Evolutionary conservation across 768 basidiomycete genomes (phyloP).

Genomic region (Asterophora parasitica): DNA sequence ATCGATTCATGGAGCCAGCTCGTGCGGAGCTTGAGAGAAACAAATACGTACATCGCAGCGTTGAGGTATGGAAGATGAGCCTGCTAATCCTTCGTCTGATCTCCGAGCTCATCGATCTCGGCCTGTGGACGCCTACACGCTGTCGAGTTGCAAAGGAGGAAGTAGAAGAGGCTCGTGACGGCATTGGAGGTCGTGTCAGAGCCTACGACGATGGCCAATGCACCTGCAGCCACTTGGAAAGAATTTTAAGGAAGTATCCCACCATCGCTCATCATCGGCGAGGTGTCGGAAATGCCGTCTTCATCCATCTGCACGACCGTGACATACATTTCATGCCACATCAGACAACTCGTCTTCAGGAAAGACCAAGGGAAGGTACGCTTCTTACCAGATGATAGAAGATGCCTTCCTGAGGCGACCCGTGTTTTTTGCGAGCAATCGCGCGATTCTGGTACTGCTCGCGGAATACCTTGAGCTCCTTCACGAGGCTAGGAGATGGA

Average conservation of each 20-base stretch:
- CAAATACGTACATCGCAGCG: constrained; percentile 28
- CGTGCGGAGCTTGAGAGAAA: neutral
- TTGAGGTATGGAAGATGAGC: constrained; percentile 32
- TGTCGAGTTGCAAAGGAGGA: constrained; percentile 28
- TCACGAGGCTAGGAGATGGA: constrained; percentile 30
- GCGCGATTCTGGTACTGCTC: constrained; percentile 34
- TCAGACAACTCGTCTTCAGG: neutral
- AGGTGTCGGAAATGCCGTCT: constrained; percentile 28
- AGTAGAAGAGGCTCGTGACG: constrained; percentile 29
- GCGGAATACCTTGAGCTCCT: constrained; percentile 36
- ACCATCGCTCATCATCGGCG: constrained; percentile 35
- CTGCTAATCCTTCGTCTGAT: constrained; percentile 22
- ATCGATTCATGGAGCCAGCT: neutral
- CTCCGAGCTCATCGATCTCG: constrained; percentile 29
- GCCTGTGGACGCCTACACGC: constrained; percentile 27
- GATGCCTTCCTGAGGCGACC: constrained; percentile 34
- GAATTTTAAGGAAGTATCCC: neutral
- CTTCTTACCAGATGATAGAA: constrained; percentile 34
- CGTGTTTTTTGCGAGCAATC: constrained; percentile 28
- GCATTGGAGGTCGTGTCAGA: constrained; percentile 37
- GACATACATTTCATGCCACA: neutral
- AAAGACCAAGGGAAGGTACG: neutral
- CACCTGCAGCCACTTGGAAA: constrained; percentile 12
- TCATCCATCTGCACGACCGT: constrained; percentile 37
- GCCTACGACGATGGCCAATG: constrained; percentile 36